Percentiles rank a stretch among this genome's conserved stretches.
Conservation (phyloP, 495 filamentous ascomycete species). For the Chaetomium tenue region DNA sequence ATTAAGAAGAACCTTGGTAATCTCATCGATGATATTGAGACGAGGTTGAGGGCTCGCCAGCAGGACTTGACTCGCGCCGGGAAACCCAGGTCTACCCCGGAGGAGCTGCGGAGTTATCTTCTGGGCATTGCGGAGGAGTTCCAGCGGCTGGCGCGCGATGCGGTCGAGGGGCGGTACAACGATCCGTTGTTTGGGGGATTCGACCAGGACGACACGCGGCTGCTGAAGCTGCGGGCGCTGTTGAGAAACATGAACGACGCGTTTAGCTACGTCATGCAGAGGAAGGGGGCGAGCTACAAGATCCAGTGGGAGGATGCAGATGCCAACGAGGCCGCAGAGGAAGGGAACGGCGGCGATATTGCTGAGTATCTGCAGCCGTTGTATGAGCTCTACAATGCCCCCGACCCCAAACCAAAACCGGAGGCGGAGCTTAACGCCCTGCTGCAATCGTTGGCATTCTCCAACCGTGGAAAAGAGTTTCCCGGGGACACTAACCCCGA, state of each 20-base stretch:
- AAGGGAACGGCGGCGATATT: neutral
- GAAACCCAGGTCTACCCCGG: constrained; percentile 28
- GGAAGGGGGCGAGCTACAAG: constrained; percentile 25
- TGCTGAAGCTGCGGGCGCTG: constrained; percentile 28
- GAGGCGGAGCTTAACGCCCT: constrained; percentile 14
- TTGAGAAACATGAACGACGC: constrained; percentile 29
- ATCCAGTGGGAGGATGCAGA: constrained; percentile 25
- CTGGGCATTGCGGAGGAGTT: constrained; percentile 32
- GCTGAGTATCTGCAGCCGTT: neutral
- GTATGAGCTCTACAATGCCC: constrained; percentile 17
- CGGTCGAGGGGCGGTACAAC: constrained; percentile 35
- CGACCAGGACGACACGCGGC: neutral
- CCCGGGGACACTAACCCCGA: constrained; percentile 26
- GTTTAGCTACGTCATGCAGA: constrained; percentile 24
- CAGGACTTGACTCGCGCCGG: constrained; percentile 30
- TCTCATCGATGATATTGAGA: constrained; percentile 34
- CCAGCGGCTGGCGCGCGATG: constrained; percentile 32
- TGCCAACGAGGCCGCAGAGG: neutral
- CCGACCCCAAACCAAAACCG: constrained; percentile 17
- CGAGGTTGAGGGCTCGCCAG: constrained; percentile 20
- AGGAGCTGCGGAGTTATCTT: constrained; percentile 33
- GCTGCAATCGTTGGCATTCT: constrained; percentile 23
- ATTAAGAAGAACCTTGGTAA: constrained; percentile 33
- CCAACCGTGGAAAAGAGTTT: constrained; percentile 30
- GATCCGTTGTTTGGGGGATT: constrained; percentile 34